Evolutionary conservation across 192 early-diverging fungal genomes (phyloP).

Genomic region (Coemansia sp.): DNA sequence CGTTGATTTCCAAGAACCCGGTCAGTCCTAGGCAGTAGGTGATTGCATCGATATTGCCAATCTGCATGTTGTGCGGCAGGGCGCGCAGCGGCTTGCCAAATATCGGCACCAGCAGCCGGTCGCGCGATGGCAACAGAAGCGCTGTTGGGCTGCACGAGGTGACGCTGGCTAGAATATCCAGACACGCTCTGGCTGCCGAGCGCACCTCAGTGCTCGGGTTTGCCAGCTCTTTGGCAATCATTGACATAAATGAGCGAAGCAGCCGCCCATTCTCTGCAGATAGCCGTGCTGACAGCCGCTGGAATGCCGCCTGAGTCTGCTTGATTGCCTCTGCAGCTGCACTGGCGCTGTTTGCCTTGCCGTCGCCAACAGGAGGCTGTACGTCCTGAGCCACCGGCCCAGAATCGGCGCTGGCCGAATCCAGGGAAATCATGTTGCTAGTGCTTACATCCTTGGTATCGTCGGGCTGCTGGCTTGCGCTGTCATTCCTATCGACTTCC

Average conservation of each 20-base stretch:
- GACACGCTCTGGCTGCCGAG: conserved; percentile 79
- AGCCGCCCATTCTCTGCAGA: conserved; percentile 38
- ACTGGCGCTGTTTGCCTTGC: not conserved
- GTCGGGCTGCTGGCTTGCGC: not conserved
- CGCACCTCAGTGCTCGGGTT: conserved; percentile 87
- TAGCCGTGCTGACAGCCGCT: conserved; percentile 30
- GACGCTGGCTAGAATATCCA: conserved; percentile 77
- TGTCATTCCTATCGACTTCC: not conserved
- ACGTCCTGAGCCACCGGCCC: not conserved
- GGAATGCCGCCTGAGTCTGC: conserved; percentile 22
- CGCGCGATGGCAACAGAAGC: conserved; percentile 77
- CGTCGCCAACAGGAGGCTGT: not conserved
- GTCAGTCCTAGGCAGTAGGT: conserved; percentile 89
- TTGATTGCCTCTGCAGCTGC: conserved; percentile 1
- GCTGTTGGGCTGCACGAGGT: conserved; percentile 79
- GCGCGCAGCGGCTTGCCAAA: conserved; percentile 96
- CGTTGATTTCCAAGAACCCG: conserved; percentile 87
- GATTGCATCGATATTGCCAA: conserved; percentile 97
- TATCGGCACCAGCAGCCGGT: conserved; percentile 85
- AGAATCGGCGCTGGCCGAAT: not conserved
- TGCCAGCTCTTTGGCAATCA: conserved; percentile 87
- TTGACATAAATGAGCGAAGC: conserved; percentile 40
- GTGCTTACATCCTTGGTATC: conserved; percentile 2
- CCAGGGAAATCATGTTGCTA: conserved; percentile 4
- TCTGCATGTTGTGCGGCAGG: conserved; percentile 93